phyloP scores from a whole-genome alignment of 2,329 filamentous ascomycete species.

The Zasmidium citrigriseum region DNA sequence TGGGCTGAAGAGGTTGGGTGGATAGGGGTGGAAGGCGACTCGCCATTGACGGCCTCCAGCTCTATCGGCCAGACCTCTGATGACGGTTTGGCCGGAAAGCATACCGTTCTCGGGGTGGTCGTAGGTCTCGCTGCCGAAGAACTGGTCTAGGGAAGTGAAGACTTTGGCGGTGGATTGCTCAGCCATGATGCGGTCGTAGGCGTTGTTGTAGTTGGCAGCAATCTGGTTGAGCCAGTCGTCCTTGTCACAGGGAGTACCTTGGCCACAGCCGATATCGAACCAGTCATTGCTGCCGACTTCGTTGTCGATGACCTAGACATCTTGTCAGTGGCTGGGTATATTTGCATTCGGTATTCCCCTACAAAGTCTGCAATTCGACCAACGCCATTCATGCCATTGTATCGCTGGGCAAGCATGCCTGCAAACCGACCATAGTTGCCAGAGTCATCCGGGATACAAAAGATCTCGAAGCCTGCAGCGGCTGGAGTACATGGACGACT shows the following conservation, averaged over 20 bases:
- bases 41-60: not conserved
- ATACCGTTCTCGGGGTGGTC: not conserved
- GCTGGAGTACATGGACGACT: not conserved
- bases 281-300: slow-evolving; percentile 1
- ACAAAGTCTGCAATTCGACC: not conserved
- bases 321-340: not conserved
- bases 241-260: not conserved
- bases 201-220: not conserved
- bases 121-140: not conserved
- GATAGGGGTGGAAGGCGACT: not conserved
- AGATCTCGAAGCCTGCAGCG: not conserved
- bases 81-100: not conserved
- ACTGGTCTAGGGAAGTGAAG: not conserved
- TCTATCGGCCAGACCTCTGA: not conserved
- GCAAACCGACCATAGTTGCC: not conserved
- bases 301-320: not conserved
- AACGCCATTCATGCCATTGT: not conserved
- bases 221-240: not conserved
- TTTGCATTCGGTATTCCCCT: not conserved
- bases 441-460: not conserved
- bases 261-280: not conserved
- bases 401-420: not conserved
- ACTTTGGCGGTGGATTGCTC: not conserved
- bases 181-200: not conserved
- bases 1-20: slow-evolving; percentile 1